Evolutionary conservation across 2,329 filamentous ascomycete genomes (phyloP).

Genomic region (Diaporthe nobilis): DNA sequence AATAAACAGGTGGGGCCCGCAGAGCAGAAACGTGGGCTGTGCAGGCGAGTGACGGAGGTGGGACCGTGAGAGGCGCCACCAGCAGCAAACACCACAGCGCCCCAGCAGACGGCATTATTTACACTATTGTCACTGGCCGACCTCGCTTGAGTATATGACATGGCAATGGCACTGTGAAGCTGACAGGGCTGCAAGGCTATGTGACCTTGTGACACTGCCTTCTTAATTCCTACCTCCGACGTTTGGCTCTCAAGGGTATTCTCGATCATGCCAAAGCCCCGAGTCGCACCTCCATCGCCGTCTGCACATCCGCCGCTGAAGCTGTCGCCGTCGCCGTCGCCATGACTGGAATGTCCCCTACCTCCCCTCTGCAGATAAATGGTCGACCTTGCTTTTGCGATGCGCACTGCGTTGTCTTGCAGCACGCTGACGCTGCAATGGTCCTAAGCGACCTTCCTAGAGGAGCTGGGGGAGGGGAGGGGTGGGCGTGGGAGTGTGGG

Average conservation of each 20-base stretch:
- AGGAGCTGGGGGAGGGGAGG: not conserved
- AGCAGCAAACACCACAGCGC: slow-evolving; percentile 1
- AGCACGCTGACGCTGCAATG: not conserved
- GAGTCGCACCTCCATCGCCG: slow-evolving; percentile 8
- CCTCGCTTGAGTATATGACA: slow-evolving; percentile 19
- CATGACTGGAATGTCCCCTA: not conserved
- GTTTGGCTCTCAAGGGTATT: not conserved
- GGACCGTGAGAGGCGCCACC: not conserved
- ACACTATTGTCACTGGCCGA: slow-evolving; percentile 36
- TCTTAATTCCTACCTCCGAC: not conserved
- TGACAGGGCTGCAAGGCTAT: not conserved
- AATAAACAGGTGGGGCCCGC: slow-evolving; percentile 29
- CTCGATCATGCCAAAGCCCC: not conserved
- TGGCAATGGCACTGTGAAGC: slow-evolving; percentile 2
- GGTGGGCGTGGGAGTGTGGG: not conserved
- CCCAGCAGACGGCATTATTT: slow-evolving; percentile 20
- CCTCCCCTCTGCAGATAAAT: not conserved
- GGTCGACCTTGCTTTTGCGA: not conserved
- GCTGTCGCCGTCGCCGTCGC: not conserved
- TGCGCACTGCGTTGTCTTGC: slow-evolving; percentile 3
- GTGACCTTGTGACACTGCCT: not conserved
- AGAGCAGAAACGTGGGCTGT: slow-evolving; percentile 31
- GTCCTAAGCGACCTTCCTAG: slow-evolving; percentile 28
- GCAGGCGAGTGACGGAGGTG: slow-evolving; percentile 19
- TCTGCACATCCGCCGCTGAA: not conserved